Percentiles rank a stretch among this genome's conserved stretches.
Evolutionary conservation across 2,329 filamentous ascomycete genomes (phyloP).

Genomic region (Trichoderma sp.): DNA sequence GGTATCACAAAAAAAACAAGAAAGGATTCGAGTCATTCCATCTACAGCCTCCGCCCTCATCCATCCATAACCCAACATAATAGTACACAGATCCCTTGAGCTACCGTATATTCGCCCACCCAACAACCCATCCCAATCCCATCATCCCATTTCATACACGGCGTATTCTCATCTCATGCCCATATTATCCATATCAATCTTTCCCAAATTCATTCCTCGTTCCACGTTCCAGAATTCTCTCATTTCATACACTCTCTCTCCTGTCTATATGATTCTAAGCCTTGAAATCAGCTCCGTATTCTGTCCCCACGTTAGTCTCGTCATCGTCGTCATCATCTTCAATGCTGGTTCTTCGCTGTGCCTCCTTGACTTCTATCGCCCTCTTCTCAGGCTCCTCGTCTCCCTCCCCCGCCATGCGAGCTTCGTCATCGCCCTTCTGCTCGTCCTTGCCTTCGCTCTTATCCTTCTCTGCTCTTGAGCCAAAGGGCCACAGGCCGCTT

Average conservation of each 20-base stretch:
- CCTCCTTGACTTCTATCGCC: constrained; percentile 55
- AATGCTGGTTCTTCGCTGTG: constrained; percentile 57
- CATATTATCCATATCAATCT: background rate
- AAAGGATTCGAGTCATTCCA: background rate
- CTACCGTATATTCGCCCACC: background rate
- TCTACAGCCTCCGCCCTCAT: background rate
- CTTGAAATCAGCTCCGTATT: constrained; percentile 31
- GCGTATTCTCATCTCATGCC: background rate
- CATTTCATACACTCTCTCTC: background rate
- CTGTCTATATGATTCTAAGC: constrained; percentile 17
- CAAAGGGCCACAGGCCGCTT: constrained; percentile 61
- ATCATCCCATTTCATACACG: background rate
- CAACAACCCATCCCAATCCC: background rate
- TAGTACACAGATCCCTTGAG: background rate
- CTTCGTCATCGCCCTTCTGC: background rate
- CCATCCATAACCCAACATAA: background rate
- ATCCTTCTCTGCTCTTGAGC: constrained; percentile 40
- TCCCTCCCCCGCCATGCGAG: constrained; percentile 21
- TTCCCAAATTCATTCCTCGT: background rate
- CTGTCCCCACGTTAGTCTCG: constrained; percentile 47
- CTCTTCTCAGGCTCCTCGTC: constrained; percentile 41
- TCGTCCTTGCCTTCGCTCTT: constrained; percentile 32
- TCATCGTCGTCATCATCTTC: constrained; percentile 62
- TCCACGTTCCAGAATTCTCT: background rate
- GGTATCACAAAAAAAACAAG: background rate